phyloP scores from a whole-genome alignment of 1,284 basidiomycete genomes.

The Hymenochaete sp. region DNA sequence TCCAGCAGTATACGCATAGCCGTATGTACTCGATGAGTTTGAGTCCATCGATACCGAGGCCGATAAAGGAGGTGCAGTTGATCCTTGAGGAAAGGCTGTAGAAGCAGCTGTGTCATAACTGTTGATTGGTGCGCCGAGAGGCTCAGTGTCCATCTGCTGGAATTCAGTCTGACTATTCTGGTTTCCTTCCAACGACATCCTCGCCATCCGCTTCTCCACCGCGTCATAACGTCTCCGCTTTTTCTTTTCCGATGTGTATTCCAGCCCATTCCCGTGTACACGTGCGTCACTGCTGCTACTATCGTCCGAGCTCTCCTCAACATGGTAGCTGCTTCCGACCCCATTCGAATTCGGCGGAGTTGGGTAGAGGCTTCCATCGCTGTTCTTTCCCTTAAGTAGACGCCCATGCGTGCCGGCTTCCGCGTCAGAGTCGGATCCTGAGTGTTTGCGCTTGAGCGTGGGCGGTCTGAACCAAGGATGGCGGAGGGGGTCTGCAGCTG shows the following conservation, averaged over 20 bases:
- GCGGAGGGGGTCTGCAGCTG: constrained; percentile 10
- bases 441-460: constrained; percentile 17
- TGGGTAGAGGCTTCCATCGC: constrained; percentile 13
- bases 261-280: not conserved
- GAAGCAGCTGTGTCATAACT: not conserved
- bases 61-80: not conserved
- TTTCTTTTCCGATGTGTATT: not conserved
- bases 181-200: constrained; percentile 11
- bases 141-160: not conserved
- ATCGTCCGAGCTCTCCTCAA: not conserved
- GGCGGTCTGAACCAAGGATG: constrained; percentile 16
- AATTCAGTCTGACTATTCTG: not conserved
- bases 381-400: constrained; percentile 1
- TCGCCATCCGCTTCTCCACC: constrained; percentile 15
- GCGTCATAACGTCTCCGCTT: constrained; percentile 14
- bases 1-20: constrained; percentile 9
- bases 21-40: constrained; percentile 7
- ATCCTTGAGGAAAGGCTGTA: not conserved
- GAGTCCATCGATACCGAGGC: constrained; percentile 1
- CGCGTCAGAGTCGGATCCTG: constrained; percentile 13
- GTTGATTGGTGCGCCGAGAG: not conserved
- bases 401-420: not conserved
- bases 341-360: constrained; percentile 9
- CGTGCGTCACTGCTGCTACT: not conserved
- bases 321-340: not conserved